Conservation (phyloP, 345 rosid genomes). For the Eucalyptus sp. region DNA sequence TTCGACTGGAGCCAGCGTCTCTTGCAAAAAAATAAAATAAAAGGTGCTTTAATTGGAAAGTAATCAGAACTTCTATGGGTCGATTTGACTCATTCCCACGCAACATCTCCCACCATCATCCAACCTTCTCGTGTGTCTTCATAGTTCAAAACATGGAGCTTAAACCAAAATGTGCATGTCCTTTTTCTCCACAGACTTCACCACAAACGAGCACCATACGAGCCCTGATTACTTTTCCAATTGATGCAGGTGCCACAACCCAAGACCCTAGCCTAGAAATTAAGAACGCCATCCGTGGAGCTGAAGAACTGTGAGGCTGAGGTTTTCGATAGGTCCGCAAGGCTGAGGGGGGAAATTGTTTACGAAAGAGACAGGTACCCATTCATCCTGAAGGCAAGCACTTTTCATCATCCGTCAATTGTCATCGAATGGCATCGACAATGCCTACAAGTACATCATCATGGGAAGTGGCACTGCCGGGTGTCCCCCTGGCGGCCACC, state of each 20-base stretch:
- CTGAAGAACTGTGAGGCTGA: conserved; percentile 79
- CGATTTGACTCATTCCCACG: too few species aligned
- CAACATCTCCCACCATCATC: too few species aligned
- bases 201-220: too few species aligned
- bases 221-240: not conserved
- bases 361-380: conserved; percentile 66
- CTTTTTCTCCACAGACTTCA: too few species aligned
- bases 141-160: too few species aligned
- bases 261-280: conserved; percentile 76
- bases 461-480: conserved; percentile 98
- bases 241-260: conserved; percentile 90
- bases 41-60: too few species aligned
- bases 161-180: too few species aligned
- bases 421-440: conserved; percentile 30
- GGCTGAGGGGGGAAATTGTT: conserved; percentile 58
- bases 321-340: conserved; percentile 57
- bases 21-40: not conserved
- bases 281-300: conserved; percentile 92
- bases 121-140: too few species aligned
- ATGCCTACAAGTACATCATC: conserved; percentile 58
- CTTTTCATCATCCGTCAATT: conserved; percentile 40
- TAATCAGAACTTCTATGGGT: too few species aligned
- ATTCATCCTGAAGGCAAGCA: conserved; percentile 63
- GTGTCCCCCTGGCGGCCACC: conserved; percentile 82
- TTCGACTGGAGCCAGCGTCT: not conserved